These are phyloP conservation scores for Lepidium africanum DNA, from an alignment of 345 rosid genomes.

Conservation along the genomic window DNA sequence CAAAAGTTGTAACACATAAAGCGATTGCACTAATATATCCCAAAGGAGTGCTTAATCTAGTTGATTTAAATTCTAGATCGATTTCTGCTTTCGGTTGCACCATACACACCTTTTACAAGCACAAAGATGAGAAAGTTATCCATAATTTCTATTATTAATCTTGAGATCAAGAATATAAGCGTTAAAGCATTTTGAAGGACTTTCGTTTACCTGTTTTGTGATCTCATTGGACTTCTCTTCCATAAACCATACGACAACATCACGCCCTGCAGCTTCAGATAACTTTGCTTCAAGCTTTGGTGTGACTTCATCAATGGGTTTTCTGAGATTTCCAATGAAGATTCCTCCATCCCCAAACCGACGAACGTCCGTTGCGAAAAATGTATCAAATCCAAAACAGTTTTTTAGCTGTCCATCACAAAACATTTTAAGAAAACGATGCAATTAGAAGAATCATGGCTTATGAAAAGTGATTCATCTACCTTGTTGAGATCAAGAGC, in stretches of 20 bases:
- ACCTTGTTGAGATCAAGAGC: slow-evolving; percentile 97
- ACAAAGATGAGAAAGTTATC: background rate
- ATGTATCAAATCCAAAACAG: slow-evolving; percentile 85
- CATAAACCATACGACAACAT: slow-evolving; percentile 90
- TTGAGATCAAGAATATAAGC: background rate
- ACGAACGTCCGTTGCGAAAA: slow-evolving; percentile 84
- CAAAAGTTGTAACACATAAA: slow-evolving; percentile 73
- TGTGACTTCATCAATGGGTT: slow-evolving; percentile 70
- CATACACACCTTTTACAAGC: slow-evolving; percentile 60
- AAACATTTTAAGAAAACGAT: background rate
- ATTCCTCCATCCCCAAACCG: slow-evolving; percentile 97
- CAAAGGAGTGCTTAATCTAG: slow-evolving; percentile 79
- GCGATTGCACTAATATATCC: slow-evolving; percentile 62
- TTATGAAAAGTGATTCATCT: background rate
- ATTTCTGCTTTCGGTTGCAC: slow-evolving; percentile 90
- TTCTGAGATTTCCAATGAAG: slow-evolving; percentile 76
- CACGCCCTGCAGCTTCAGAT: slow-evolving; percentile 78
- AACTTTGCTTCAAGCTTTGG: slow-evolving; percentile 77
- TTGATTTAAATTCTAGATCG: slow-evolving; percentile 80
- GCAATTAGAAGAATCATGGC: background rate
- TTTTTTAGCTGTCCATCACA: slow-evolving; percentile 60
- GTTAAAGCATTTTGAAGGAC: background rate
- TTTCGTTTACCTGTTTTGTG: slow-evolving; percentile 63
- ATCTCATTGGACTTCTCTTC: slow-evolving; percentile 77
- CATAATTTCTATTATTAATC: background rate